phyloP scores from a whole-genome alignment of 2,329 filamentous ascomycete species.

The Aspergillus melleus region DNA sequence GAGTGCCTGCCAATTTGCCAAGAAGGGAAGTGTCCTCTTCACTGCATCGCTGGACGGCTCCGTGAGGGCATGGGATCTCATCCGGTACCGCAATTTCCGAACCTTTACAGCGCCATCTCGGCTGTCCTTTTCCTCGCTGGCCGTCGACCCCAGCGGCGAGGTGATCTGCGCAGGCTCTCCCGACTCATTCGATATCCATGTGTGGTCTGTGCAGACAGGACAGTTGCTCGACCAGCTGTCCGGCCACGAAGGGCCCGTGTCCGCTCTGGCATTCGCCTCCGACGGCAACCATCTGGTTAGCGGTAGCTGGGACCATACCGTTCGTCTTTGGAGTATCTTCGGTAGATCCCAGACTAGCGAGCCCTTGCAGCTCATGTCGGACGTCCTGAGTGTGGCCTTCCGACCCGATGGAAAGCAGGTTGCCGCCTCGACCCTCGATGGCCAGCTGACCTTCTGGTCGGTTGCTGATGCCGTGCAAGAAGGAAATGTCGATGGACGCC shows the following conservation, averaged over 20 bases:
- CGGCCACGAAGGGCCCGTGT: slow-evolving; percentile 92
- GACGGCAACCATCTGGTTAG: slow-evolving; percentile 82
- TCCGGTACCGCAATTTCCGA: slow-evolving; percentile 93
- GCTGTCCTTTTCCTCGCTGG: slow-evolving; percentile 88
- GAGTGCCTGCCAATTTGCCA: slow-evolving; percentile 89
- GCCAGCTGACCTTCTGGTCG: slow-evolving; percentile 93
- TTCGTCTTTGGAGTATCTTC: slow-evolving; percentile 95
- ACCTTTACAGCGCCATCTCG: slow-evolving; percentile 94
- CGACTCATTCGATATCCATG: slow-evolving; percentile 95
- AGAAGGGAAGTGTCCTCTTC: slow-evolving; percentile 92
- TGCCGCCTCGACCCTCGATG: slow-evolving; percentile 88
- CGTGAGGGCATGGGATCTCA: slow-evolving; percentile 91
- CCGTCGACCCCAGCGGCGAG: slow-evolving; percentile 95
- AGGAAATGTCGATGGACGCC: slow-evolving; percentile 80
- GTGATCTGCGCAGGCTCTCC: slow-evolving; percentile 92
- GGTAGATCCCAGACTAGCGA: slow-evolving; percentile 92
- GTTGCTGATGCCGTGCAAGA: slow-evolving; percentile 84
- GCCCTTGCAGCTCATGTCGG: slow-evolving; percentile 85
- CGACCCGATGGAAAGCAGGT: slow-evolving; percentile 89
- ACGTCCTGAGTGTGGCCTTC: slow-evolving; percentile 82
- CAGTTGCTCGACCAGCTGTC: slow-evolving; percentile 88
- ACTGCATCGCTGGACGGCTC: slow-evolving; percentile 94
- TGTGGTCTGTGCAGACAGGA: slow-evolving; percentile 98
- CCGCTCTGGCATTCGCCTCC: slow-evolving; percentile 81
- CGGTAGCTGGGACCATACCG: slow-evolving; percentile 95